Evolutionary conservation across 352 stramenopile genomes (phyloP).

Genomic region (Pythium monospermum): DNA sequence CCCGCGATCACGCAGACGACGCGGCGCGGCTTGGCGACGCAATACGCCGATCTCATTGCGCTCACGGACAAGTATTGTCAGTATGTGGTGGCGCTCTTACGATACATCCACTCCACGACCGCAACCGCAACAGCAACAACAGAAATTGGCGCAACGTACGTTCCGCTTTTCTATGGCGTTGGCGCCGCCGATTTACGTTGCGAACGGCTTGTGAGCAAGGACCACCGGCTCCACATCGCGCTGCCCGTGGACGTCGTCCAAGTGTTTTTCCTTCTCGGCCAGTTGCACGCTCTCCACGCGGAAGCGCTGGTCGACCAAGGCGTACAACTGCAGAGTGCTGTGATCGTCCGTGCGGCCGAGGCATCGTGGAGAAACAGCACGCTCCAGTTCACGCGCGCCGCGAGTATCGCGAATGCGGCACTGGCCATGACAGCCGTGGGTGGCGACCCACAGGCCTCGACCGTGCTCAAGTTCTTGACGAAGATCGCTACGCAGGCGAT

Average conservation of each 20-base stretch:
- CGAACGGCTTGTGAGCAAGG: slow-evolving; percentile 27
- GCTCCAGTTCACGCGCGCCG: slow-evolving; percentile 8
- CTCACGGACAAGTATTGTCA: slow-evolving; percentile 38
- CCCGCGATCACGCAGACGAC: slow-evolving; percentile 27
- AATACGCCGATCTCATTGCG: slow-evolving; percentile 27
- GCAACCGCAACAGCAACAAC: no score
- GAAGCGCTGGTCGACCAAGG: slow-evolving; percentile 15
- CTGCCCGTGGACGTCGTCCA: slow-evolving; percentile 24
- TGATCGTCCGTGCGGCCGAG: slow-evolving; percentile 4
- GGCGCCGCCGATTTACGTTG: slow-evolving; percentile 24
- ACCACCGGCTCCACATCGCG: slow-evolving; percentile 18
- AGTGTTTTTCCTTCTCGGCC: slow-evolving; percentile 31
- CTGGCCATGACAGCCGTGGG: neutral
- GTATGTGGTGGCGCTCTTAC: slow-evolving; percentile 36
- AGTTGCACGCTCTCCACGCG: slow-evolving; percentile 27
- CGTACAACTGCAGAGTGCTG: slow-evolving; percentile 12
- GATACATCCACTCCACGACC: slow-evolving; percentile 12
- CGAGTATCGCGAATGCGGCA: slow-evolving; percentile 8
- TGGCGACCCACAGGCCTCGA: slow-evolving; percentile 9
- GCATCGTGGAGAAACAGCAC: slow-evolving; percentile 13
- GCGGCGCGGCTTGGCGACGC: neutral
- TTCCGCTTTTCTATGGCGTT: slow-evolving; percentile 46
- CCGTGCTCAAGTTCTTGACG: slow-evolving; percentile 17
- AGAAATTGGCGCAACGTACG: slow-evolving; percentile 13
- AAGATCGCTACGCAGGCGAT: slow-evolving; percentile 7